Conservation (phyloP, 768 basidiomycete genomes). For the Leucocoprinus birnbaumii region DNA sequence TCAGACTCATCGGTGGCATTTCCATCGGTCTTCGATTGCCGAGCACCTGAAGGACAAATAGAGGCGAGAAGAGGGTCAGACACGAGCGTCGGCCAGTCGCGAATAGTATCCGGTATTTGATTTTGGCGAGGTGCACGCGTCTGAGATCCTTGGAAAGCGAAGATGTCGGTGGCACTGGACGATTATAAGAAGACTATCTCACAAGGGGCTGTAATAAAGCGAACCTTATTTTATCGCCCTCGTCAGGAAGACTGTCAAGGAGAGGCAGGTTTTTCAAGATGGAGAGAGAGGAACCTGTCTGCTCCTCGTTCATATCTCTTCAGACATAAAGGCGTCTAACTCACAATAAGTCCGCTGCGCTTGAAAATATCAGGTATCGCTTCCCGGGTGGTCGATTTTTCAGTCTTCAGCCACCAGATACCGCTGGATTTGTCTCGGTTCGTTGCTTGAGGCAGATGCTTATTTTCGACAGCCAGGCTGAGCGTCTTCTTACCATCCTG, state of each 20-base stretch:
- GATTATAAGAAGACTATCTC: slow-evolving; percentile 15
- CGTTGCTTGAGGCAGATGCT: slow-evolving; percentile 16
- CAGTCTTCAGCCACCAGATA: slow-evolving; percentile 73
- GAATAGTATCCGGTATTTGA: slow-evolving; percentile 56
- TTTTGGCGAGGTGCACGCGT: slow-evolving; percentile 42
- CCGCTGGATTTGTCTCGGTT: slow-evolving; percentile 25
- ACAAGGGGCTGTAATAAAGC: slow-evolving; percentile 20
- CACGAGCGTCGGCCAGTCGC: slow-evolving; percentile 66
- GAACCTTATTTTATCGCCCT: slow-evolving; percentile 65
- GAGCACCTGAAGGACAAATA: slow-evolving; percentile 44
- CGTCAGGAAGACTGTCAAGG: slow-evolving; percentile 67
- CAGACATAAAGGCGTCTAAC: slow-evolving; percentile 17
- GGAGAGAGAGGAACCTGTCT: slow-evolving; percentile 81
- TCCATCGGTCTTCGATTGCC: slow-evolving; percentile 22
- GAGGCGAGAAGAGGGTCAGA: slow-evolving; percentile 56
- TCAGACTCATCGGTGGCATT: slow-evolving; percentile 39
- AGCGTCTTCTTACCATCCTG: slow-evolving; percentile 68
- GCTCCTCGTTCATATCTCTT: background rate
- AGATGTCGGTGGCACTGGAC: slow-evolving; percentile 70
- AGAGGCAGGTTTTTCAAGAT: slow-evolving; percentile 67
- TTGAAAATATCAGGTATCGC: slow-evolving; percentile 76
- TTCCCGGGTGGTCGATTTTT: slow-evolving; percentile 26
- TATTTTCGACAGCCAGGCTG: slow-evolving; percentile 32
- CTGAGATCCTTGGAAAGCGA: slow-evolving; percentile 75
- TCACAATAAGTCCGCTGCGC: slow-evolving; percentile 61